These are phyloP conservation scores for Chaetoceros tenuissimus DNA, from an alignment of 108 stramenopile genomes.

Conservation along the genomic window DNA sequence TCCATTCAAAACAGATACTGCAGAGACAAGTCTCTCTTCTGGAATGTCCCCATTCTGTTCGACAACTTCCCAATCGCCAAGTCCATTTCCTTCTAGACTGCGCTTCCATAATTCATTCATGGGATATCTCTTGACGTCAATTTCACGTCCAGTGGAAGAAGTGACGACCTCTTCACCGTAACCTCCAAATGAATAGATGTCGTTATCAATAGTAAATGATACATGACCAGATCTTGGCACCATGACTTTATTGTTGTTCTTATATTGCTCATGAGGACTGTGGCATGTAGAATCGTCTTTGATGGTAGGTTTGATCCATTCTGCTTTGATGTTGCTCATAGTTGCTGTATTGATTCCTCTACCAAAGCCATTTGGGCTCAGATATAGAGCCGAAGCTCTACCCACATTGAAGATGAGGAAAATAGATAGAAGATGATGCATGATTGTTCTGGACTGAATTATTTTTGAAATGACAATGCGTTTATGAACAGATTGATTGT, in stretches of 20 bases:
- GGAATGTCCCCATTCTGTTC: conserved; percentile 23
- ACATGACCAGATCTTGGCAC: conserved; percentile 62
- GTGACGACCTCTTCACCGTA: conserved; percentile 53
- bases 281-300: too few relatives aligned
- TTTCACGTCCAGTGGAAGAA: not conserved
- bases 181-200: conserved; percentile 47
- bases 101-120: conserved; percentile 57
- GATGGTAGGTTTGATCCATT: conserved; percentile 27
- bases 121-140: conserved; percentile 18
- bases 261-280: too few relatives aligned
- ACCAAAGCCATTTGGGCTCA: too few relatives aligned
- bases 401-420: too few relatives aligned
- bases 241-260: conserved; percentile 1
- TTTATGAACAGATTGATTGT: too few relatives aligned
- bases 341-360: too few relatives aligned
- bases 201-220: conserved; percentile 23
- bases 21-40: conserved; percentile 45
- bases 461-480: too few relatives aligned
- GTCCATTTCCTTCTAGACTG: conserved; percentile 18
- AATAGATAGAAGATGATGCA: too few relatives aligned
- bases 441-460: too few relatives aligned
- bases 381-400: too few relatives aligned
- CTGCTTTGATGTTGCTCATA: too few relatives aligned
- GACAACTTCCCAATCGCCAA: conserved; percentile 26
- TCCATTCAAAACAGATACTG: conserved; percentile 17